A percentile compares a stretch with the other conserved stretches of the same genome.
These are phyloP conservation scores for Coemansia biformis DNA, from an alignment of 192 early-diverging fungal genomes.

Conservation along the genomic window DNA sequence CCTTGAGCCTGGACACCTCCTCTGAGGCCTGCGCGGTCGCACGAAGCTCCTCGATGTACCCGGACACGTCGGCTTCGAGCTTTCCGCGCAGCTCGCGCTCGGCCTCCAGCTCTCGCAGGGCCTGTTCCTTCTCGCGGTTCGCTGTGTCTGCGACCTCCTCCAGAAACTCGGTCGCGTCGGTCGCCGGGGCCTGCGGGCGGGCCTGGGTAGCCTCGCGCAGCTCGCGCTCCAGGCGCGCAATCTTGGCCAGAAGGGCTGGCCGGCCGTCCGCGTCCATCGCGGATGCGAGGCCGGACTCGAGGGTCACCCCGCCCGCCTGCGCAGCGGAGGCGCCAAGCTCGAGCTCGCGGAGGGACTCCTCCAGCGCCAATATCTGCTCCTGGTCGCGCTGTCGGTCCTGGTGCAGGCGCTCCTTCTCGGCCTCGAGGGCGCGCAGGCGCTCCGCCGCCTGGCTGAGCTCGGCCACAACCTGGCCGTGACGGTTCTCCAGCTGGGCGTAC, in stretches of 20 bases:
- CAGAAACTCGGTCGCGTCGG: conserved; percentile 20
- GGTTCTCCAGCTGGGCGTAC: conserved; percentile 66
- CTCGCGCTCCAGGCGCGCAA: conserved; percentile 61
- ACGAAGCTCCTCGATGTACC: conserved; percentile 18
- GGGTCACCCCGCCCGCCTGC: conserved; percentile 16
- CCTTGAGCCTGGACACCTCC: conserved; percentile 15
- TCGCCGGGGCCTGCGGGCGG: conserved; percentile 7
- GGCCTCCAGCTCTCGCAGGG: conserved; percentile 25
- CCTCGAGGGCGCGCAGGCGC: conserved; percentile 57
- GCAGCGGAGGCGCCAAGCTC: conserved; percentile 58
- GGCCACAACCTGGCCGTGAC: conserved; percentile 59
- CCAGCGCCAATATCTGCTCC: conserved; percentile 72
- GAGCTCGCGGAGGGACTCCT: conserved; percentile 76
- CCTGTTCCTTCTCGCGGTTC: conserved; percentile 44
- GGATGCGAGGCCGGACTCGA: conserved; percentile 24
- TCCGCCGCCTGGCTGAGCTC: conserved; percentile 71
- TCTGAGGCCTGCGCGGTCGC: conserved; percentile 8
- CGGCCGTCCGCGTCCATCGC: conserved; percentile 37
- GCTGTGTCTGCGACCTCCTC: conserved; percentile 40
- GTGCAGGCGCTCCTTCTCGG: conserved; percentile 61
- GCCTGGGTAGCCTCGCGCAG: conserved; percentile 36
- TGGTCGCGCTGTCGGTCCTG: conserved; percentile 59
- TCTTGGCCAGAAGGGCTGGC: conserved; percentile 44
- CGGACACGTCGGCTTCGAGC: conserved; percentile 47
- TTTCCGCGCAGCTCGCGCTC: conserved; percentile 29